Base-by-base conservation (phyloP, 2,329 filamentous ascomycete genomes). In the Trichoderma cornu-damae region DNA sequence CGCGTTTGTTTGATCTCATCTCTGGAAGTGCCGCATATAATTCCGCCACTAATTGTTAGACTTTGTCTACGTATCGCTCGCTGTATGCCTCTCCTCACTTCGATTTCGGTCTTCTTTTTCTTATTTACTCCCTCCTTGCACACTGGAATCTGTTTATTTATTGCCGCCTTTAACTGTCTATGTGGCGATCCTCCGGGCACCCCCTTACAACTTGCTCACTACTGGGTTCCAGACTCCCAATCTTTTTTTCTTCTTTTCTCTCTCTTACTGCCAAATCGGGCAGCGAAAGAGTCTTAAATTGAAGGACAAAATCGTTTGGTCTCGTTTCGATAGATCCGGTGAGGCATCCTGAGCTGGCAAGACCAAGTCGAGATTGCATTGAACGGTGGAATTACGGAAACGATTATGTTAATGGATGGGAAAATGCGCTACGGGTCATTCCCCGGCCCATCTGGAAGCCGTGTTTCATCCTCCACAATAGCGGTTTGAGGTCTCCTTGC, bases 391-490 rank as follows among this genome's bases (percentile, higher is more conserved):
- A 47, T 46, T 32, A 28, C 32, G 22, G 43, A 37, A 44, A 26
- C 38, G 46, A 44, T 44, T n/a, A 51, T 22, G 38, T 14, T 46
- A 37, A 26, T 22, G 24, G 24, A n/a, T 43, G 38, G 22, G 54
- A 35, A n/a, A 35, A 16, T 50, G 30, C 46, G 46, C 30, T 57
- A 42, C 46, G 28, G 12, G 22, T 22, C 50, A n/a, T 18, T 34
- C 38, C 38, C 49, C 49, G 51, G 46, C 46, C 37, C 37, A 50
- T 34, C 22, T 35, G 26, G 43, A 55, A 32, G 38, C 57, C 57
- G 57, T 55, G 57, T 59, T 59, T 59, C 57, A 59, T 54, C 57
- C 37, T 46, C 44, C 49, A 50, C 50, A 47, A 48, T 47, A 30
- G 57, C 57, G 43, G 57, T 59, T 59, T 59, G 57, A 59, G 43